These are phyloP conservation scores for Austroboletus olivaceoglutinosus DNA, from an alignment of 1,284 basidiomycete genomes.

Conservation along the genomic window DNA sequence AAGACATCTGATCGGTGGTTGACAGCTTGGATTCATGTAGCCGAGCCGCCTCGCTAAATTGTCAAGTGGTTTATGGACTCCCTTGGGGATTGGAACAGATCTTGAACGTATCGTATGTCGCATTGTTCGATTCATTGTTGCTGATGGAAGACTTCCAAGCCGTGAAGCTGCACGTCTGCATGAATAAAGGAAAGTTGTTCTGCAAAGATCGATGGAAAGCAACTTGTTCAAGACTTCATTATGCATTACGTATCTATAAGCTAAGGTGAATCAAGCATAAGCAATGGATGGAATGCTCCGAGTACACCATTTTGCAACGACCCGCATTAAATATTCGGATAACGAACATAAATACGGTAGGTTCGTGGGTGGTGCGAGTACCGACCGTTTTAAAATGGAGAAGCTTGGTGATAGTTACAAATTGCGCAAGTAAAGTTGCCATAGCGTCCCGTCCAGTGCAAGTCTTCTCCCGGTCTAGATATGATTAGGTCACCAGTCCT, in stretches of 20 bases:
- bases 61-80: no score
- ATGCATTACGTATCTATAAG: slow-evolving; percentile 22
- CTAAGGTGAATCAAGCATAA: slow-evolving; percentile 5
- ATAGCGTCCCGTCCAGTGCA: slow-evolving; percentile 11
- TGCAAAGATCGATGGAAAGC: no score
- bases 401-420: slow-evolving; percentile 14
- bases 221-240: slow-evolving; percentile 8
- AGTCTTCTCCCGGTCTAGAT: slow-evolving; percentile 13
- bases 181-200: no score
- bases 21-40: no score
- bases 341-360: slow-evolving; percentile 3
- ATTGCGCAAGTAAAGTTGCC: slow-evolving; percentile 7
- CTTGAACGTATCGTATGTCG: no score
- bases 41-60: no score
- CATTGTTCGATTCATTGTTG: no score
- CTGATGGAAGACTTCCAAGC: no score
- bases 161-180: no score
- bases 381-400: slow-evolving; percentile 1
- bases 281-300: slow-evolving; percentile 5
- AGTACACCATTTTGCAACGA: slow-evolving; percentile 16
- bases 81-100: no score
- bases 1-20: no score
- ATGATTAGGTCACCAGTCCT: slow-evolving; percentile 3
- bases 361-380: slow-evolving; percentile 5
- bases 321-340: slow-evolving; percentile 2